Evolutionary conservation across 2,329 filamentous ascomycete genomes (phyloP).

Genomic region (Pestalotiopsis sp.): DNA sequence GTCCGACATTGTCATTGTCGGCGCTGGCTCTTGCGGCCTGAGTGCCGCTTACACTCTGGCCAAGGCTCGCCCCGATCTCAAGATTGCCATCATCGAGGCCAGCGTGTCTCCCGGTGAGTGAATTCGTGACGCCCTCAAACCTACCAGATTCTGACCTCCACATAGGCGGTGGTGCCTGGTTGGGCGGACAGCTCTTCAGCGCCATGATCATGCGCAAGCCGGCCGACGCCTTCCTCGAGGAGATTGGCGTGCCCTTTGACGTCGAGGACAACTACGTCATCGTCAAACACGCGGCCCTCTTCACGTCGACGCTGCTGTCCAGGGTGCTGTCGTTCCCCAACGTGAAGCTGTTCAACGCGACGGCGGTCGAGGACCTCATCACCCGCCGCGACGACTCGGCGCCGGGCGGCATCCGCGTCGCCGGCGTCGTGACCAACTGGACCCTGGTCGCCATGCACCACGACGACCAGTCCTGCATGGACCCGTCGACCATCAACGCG

Average conservation of each 20-base stretch:
- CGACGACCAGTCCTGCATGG: slow-evolving; percentile 93
- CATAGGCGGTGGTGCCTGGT: slow-evolving; percentile 81
- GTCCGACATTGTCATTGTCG: slow-evolving; percentile 91
- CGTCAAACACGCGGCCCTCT: slow-evolving; percentile 91
- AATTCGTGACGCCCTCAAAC: slow-evolving; percentile 14
- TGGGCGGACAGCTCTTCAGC: slow-evolving; percentile 91
- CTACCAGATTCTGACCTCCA: background rate
- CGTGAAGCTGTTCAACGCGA: slow-evolving; percentile 96
- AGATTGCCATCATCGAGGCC: slow-evolving; percentile 89
- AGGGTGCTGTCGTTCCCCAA: slow-evolving; percentile 85
- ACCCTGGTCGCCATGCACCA: slow-evolving; percentile 87
- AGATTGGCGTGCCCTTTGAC: slow-evolving; percentile 83
- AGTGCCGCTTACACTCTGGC: slow-evolving; percentile 84
- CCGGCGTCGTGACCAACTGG: slow-evolving; percentile 95
- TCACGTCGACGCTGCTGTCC: slow-evolving; percentile 84
- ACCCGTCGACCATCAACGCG: slow-evolving; percentile 95
- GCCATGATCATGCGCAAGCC: slow-evolving; percentile 97
- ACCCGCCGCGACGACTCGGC: slow-evolving; percentile 65
- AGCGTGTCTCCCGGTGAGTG: slow-evolving; percentile 71
- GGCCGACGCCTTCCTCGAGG: slow-evolving; percentile 79
- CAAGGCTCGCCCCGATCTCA: slow-evolving; percentile 82
- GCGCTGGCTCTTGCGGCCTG: slow-evolving; percentile 86
- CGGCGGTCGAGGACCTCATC: slow-evolving; percentile 88
- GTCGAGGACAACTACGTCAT: slow-evolving; percentile 89
- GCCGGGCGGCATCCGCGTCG: slow-evolving; percentile 66